Conservation (phyloP, 345 rosid species). For the Eucalyptus decipiens region DNA sequence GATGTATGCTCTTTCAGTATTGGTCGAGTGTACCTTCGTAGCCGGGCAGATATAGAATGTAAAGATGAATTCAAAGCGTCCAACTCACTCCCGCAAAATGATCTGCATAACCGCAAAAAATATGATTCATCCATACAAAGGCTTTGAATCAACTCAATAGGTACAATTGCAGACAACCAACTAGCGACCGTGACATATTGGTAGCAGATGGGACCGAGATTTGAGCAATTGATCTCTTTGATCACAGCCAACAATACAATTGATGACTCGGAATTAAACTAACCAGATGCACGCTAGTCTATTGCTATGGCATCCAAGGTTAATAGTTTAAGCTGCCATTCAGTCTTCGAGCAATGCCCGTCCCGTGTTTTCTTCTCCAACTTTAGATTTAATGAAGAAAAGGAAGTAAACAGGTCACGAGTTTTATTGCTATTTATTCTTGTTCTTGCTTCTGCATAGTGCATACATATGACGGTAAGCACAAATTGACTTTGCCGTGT, state of each 20-base stretch:
- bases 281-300: no score
- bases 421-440: no score
- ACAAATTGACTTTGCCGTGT: no score
- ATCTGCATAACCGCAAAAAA: conserved; percentile 14
- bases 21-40: conserved; percentile 32
- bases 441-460: no score
- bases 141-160: not conserved
- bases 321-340: no score
- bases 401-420: no score
- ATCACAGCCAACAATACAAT: not conserved
- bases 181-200: not conserved
- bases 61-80: conserved; percentile 62
- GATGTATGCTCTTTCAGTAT: conserved; percentile 20
- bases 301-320: no score
- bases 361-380: no score
- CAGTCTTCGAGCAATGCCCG: no score
- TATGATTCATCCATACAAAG: no score
- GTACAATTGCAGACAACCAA: not conserved
- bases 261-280: not conserved
- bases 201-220: not conserved
- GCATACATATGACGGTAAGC: not conserved
- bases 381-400: no score
- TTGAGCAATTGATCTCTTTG: not conserved
- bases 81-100: conserved; percentile 47
- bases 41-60: conserved; percentile 54